Evolutionary conservation across 2,329 filamentous ascomycete species (phyloP).

Genomic region (Karstenula rhodostoma): DNA sequence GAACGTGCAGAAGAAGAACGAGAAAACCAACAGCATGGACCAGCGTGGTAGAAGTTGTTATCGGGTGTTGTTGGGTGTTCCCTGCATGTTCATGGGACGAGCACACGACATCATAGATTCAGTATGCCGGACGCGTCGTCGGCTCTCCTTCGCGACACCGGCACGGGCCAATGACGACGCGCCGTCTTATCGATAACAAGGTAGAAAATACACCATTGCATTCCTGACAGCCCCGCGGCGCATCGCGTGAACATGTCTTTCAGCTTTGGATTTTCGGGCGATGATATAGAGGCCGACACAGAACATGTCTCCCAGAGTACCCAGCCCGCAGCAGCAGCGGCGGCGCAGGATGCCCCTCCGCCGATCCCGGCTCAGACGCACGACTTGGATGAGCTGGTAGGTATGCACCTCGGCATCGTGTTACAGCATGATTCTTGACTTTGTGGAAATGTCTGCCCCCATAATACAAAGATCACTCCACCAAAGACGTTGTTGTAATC

Average conservation of each 20-base stretch:
- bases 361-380: conserved; percentile 52
- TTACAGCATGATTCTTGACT: too few relatives aligned
- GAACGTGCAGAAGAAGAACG: background rate
- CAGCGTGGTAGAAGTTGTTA: background rate
- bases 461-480: too few relatives aligned
- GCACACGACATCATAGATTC: background rate
- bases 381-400: conserved; percentile 58
- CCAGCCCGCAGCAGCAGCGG: conserved; percentile 12
- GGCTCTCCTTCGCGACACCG: conserved; percentile 21
- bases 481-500: background rate
- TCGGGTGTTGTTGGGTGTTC: background rate
- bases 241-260: conserved; percentile 49
- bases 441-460: too few relatives aligned
- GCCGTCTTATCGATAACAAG: conserved; percentile 33
- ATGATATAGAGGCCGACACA: conserved; percentile 64
- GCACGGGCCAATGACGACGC: conserved; percentile 24
- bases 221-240: conserved; percentile 2
- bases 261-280: conserved; percentile 66
- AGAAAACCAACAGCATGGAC: background rate
- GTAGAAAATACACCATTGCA: conserved; percentile 21
- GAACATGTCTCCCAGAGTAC: conserved; percentile 38
- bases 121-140: background rate
- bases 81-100: background rate
- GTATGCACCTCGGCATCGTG: conserved; percentile 23
- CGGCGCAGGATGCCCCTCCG: conserved; percentile 32